phyloP scores from a whole-genome alignment of 2,329 filamentous ascomycete genomes.

The Aspergillus proliferans region DNA sequence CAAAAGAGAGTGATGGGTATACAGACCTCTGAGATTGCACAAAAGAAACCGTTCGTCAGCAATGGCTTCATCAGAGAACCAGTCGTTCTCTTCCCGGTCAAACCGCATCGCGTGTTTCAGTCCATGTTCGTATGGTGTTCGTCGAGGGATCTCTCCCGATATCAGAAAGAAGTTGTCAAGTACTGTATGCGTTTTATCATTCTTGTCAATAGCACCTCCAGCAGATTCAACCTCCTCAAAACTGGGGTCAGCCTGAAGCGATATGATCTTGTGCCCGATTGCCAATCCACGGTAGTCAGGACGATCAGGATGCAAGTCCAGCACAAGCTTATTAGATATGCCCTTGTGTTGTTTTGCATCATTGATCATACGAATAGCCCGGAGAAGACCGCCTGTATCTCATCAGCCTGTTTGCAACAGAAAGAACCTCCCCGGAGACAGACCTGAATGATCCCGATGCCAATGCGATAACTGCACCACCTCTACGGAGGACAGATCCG shows the following conservation, averaged over 20 bases:
- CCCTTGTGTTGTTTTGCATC: constrained; percentile 29
- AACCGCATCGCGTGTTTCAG: constrained; percentile 43
- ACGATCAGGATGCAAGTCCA: constrained; percentile 49
- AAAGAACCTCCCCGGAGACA: background rate
- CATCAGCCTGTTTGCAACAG: background rate
- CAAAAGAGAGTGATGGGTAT: background rate
- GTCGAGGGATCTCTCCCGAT: constrained; percentile 49
- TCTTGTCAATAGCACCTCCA: constrained; percentile 37
- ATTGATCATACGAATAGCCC: constrained; percentile 45
- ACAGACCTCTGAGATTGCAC: constrained; percentile 47
- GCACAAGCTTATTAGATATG: constrained; percentile 25
- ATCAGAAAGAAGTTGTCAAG: constrained; percentile 48
- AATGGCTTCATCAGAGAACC: constrained; percentile 47
- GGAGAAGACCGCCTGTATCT: constrained; percentile 41
- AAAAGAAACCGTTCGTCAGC: constrained; percentile 50
- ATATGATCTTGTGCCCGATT: constrained; percentile 37
- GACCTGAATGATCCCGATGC: constrained; percentile 52
- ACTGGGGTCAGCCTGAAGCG: constrained; percentile 48
- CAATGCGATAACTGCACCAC: constrained; percentile 48
- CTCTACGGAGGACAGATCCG: constrained; percentile 42
- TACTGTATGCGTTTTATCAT: constrained; percentile 38
- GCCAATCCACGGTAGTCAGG: constrained; percentile 47
- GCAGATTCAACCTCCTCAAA: constrained; percentile 43
- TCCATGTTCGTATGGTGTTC: constrained; percentile 46
- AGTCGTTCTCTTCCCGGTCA: constrained; percentile 33